phyloP scores from a whole-genome alignment of 768 basidiomycete species.

The button mushroom (Agaricus bisporus) region DNA sequence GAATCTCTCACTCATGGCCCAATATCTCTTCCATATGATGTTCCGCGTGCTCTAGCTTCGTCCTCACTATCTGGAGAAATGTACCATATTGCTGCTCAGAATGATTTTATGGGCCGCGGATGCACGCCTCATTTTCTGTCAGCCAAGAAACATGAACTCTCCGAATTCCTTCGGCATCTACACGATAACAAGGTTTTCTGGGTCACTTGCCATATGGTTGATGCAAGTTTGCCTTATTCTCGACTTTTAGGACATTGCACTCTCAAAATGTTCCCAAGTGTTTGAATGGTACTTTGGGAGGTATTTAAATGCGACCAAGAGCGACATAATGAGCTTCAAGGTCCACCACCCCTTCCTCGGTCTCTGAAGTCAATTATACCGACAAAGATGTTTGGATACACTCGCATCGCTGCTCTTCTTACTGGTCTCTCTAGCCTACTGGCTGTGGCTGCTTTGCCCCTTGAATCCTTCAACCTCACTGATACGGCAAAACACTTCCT shows the following conservation, averaged over 20 bases:
- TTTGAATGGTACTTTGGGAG: not conserved
- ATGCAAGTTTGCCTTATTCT: not conserved
- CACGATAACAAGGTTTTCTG: not conserved
- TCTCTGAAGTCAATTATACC: not conserved
- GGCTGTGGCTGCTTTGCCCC: not conserved
- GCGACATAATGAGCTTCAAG: not conserved
- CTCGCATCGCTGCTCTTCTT: slow-evolving; percentile 1
- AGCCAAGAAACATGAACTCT: not conserved
- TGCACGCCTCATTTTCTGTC: not conserved
- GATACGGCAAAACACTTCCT: slow-evolving; percentile 11
- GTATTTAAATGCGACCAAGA: slow-evolving; percentile 5
- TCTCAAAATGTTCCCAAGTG: not conserved
- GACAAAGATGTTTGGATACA: slow-evolving; percentile 3
- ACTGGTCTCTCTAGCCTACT: slow-evolving; percentile 1
- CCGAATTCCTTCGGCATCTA: not conserved
- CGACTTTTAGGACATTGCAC: not conserved
- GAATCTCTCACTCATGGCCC: not conserved
- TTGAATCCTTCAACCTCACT: slow-evolving; percentile 7
- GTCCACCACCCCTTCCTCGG: not conserved
- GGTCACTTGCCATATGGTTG: not conserved
- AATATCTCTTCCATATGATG: not conserved
- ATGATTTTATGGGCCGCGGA: too few species aligned
- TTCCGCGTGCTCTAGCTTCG: not conserved
- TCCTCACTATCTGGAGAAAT: too few species aligned
- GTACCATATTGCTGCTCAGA: not conserved